Evolutionary conservation across 202 grass and related monocot species (phyloP).

Genomic region (Hordeum pubiflorum): DNA sequence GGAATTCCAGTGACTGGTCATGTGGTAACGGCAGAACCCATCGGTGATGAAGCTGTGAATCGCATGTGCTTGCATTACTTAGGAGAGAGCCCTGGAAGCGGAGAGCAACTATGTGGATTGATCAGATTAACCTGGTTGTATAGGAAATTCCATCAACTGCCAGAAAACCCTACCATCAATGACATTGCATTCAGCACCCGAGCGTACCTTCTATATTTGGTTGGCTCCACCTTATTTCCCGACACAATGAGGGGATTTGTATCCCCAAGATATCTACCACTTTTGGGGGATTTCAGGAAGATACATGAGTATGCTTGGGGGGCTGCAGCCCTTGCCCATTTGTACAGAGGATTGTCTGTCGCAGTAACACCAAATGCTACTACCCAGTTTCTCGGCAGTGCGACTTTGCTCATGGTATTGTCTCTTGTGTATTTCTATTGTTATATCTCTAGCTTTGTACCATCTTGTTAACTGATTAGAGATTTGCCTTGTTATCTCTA

Average conservation of each 20-base stretch:
- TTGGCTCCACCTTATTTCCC: slow-evolving; percentile 62
- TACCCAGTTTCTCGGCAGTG: slow-evolving; percentile 48
- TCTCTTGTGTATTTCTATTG: slow-evolving; percentile 8
- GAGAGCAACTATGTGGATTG: slow-evolving; percentile 52
- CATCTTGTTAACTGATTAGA: slow-evolving; percentile 19
- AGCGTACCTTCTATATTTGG: slow-evolving; percentile 54
- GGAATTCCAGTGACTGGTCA: slow-evolving; percentile 56
- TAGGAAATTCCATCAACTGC: slow-evolving; percentile 48
- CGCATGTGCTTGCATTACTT: slow-evolving; percentile 52
- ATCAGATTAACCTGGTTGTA: slow-evolving; percentile 63
- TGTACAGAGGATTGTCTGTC: slow-evolving; percentile 54
- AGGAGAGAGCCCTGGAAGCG: slow-evolving; percentile 47
- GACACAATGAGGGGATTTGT: slow-evolving; percentile 62
- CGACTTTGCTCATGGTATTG: slow-evolving; percentile 54
- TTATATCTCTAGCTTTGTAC: slow-evolving; percentile 12
- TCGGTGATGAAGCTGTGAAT: slow-evolving; percentile 53
- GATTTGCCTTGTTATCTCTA: slow-evolving; percentile 17
- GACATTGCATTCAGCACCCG: slow-evolving; percentile 48
- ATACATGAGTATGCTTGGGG: slow-evolving; percentile 62
- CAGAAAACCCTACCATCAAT: slow-evolving; percentile 42
- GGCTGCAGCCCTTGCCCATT: slow-evolving; percentile 53
- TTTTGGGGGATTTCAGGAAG: slow-evolving; percentile 48
- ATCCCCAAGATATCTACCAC: slow-evolving; percentile 53
- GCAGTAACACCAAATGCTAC: slow-evolving; percentile 57
- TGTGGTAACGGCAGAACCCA: slow-evolving; percentile 40